phyloP scores from a whole-genome alignment of 2,329 filamentous ascomycete species.

The Claviceps maximensis region DNA sequence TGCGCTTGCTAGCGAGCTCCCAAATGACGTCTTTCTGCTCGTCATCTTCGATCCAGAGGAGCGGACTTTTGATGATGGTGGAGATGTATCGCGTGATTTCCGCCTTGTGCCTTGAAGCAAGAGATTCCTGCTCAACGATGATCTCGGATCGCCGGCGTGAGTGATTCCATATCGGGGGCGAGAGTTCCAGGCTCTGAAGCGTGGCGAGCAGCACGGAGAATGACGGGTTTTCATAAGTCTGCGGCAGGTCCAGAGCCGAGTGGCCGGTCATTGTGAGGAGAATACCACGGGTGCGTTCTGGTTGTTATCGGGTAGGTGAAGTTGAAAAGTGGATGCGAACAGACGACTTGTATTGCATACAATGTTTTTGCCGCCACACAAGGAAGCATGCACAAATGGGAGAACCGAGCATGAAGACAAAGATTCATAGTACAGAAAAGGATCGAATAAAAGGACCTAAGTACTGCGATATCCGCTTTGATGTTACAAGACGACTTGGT shows the following conservation, averaged over 20 bases:
- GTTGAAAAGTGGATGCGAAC: background rate
- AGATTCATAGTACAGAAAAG: background rate
- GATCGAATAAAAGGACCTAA: background rate
- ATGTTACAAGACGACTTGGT: background rate
- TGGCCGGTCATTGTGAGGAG: background rate
- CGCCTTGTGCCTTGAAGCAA: slow-evolving; percentile 27
- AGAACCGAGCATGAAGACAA: background rate
- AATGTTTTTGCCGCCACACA: background rate
- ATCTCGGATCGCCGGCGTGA: slow-evolving; percentile 28
- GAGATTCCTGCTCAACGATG: slow-evolving; percentile 27
- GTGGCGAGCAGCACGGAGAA: slow-evolving; percentile 49
- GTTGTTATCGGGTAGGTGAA: background rate
- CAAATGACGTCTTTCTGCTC: slow-evolving; percentile 56
- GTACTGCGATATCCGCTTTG: background rate
- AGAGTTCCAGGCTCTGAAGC: slow-evolving; percentile 52
- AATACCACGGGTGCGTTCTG: background rate
- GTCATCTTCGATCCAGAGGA: slow-evolving; percentile 57
- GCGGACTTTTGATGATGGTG: slow-evolving; percentile 50
- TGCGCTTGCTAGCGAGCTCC: slow-evolving; percentile 63
- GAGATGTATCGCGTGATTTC: slow-evolving; percentile 54
- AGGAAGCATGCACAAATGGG: background rate
- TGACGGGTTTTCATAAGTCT: slow-evolving; percentile 64
- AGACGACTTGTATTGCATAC: background rate
- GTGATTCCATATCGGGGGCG: slow-evolving; percentile 55
- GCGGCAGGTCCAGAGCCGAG: slow-evolving; percentile 53